These are phyloP conservation scores for Oryza brachyantha DNA, from an alignment of 176 grass and related monocot species.

Conservation along the genomic window DNA sequence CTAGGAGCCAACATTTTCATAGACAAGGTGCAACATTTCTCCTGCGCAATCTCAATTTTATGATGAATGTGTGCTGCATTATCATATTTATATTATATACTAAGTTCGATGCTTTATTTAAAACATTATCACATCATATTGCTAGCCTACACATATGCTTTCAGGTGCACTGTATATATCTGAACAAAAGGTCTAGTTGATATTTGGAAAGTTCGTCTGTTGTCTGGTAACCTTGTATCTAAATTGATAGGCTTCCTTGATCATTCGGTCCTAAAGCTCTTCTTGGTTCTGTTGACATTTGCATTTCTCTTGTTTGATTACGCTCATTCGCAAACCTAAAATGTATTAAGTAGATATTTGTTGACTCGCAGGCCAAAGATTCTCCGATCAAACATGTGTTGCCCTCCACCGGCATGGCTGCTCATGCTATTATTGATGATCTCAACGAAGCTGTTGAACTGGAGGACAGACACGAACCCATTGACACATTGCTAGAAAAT, in stretches of 20 bases:
- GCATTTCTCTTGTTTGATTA: not conserved
- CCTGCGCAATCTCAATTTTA: not conserved
- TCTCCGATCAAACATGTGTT: conserved; percentile 51
- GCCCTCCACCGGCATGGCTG: conserved; percentile 70
- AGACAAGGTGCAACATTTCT: conserved; percentile 52
- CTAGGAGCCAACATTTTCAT: conserved; percentile 25
- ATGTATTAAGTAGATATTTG: conserved; percentile 29
- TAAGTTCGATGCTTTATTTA: not conserved
- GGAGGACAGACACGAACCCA: conserved; percentile 52
- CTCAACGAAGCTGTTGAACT: conserved; percentile 57
- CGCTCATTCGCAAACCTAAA: not conserved
- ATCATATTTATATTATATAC: not conserved
- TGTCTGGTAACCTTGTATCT: not conserved
- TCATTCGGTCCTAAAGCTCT: not conserved
- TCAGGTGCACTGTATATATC: not conserved
- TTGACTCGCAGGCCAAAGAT: conserved; percentile 57
- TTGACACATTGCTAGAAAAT: conserved; percentile 38
- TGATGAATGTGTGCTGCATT: not conserved
- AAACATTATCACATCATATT: not conserved
- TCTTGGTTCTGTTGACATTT: not conserved
- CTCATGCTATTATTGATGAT: conserved; percentile 62
- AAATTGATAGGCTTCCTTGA: not conserved
- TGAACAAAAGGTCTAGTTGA: not conserved
- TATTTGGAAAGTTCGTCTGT: not conserved
- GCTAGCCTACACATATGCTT: not conserved